These are phyloP conservation scores for Castanea crenata DNA, from an alignment of 306 rosid species.

Conservation along the genomic window DNA sequence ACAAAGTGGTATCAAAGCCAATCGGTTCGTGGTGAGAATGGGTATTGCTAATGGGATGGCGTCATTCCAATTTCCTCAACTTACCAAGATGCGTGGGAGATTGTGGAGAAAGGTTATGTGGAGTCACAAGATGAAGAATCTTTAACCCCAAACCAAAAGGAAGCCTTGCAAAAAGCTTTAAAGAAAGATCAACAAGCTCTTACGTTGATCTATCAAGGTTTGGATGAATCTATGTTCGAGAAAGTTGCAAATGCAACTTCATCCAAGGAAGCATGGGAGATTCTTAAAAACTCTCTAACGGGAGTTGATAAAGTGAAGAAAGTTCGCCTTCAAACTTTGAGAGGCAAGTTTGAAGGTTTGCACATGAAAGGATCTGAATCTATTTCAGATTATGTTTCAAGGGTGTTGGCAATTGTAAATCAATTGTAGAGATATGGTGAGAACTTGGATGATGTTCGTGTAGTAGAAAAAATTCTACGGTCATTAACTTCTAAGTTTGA, in stretches of 20 bases:
- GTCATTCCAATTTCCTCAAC: not conserved
- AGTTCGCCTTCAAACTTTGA: not conserved
- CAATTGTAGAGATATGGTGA: not conserved
- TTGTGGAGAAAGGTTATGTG: not conserved
- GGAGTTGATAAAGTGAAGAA: not conserved
- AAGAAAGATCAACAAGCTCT: not conserved
- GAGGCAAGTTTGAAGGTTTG: constrained; percentile 1
- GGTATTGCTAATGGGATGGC: too few species aligned
- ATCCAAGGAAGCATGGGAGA: too few species aligned
- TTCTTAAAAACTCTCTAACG: too few species aligned
- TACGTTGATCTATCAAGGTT: not conserved
- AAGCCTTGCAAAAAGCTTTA: not conserved
- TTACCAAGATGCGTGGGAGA: not conserved
- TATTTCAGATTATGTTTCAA: not conserved
- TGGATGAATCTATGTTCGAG: not conserved
- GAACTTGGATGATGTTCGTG: not conserved
- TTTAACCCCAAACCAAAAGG: not conserved
- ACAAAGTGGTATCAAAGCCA: too few species aligned
- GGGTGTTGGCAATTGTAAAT: not conserved
- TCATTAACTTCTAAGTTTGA: too few species aligned
- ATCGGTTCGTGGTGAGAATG: too few species aligned
- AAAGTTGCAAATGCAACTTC: not conserved
- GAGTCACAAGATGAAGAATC: not conserved
- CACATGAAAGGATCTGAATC: not conserved
- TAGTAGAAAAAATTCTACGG: not conserved